Base-by-base conservation (phyloP, 116 monocot species). In the Trichopus zeylanicus region DNA sequence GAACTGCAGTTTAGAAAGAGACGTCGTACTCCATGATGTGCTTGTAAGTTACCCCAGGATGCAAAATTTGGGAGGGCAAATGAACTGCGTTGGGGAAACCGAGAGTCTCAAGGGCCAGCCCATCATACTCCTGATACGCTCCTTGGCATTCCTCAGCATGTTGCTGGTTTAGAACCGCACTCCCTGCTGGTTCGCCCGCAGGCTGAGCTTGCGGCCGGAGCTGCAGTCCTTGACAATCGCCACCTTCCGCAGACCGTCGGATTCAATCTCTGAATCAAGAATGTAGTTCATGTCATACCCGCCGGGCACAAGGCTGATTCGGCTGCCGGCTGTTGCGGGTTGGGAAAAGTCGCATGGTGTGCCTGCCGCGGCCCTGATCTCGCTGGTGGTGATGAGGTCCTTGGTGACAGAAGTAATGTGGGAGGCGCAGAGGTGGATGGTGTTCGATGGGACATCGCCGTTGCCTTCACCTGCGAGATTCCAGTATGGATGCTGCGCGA, bases 401-500 rank as follows among this genome's bases (percentile, higher is more conserved):
- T 57, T 34, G 54, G 81, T 70, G 3, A 78, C 73, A 2, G 92
- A 87, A 1, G 92, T 92, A 32, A 87, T 53, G 28, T 65, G 65
- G 25, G 85, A 84, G 13, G 69, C 88, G 51, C 82, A 93, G 53
- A 93, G 76, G 55, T 93, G 88, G 47, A 93, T 74, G 0, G 48
- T 61, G 73, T 93, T 39, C 18, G 64, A 70, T 3, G 88, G 77
- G 61, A 93, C 75, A 0, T 71, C 60, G 63, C 93, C 88, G 6
- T 73, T 75, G 67, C 26, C 60, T 12, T 85, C 63, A 21, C 85
- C 85, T 0, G 51, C 89, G 4, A 93, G 88, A 65, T 93, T 93
- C 88, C 88, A 93, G 71, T 93, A 93, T 24, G 66, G 52, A 70
- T 93, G 93, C 57, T 88, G 89, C 0, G 72, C 77, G 28, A 93